Conservation (phyloP, 2,329 filamentous ascomycete species). For the Cladosporium sp. region DNA sequence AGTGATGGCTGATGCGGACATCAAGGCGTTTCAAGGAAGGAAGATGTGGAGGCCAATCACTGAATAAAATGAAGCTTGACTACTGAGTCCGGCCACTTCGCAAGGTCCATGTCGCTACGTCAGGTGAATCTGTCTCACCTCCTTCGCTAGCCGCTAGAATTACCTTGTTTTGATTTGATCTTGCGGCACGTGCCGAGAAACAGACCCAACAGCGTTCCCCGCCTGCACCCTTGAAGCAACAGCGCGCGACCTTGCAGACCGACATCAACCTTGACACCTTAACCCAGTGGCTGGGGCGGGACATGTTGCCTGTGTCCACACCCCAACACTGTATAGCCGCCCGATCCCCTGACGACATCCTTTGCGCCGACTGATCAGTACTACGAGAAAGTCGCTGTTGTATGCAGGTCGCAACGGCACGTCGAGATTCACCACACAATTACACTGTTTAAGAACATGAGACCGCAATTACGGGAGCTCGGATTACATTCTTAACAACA, state of each 20-base stretch:
- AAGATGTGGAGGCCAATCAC: conserved; percentile 58
- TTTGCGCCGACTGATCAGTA: not conserved
- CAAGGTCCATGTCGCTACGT: not conserved
- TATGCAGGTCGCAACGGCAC: not conserved
- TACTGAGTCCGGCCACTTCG: not conserved
- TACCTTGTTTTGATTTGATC: conserved; percentile 3
- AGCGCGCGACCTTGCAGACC: conserved; percentile 9
- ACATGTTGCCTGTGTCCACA: not conserved
- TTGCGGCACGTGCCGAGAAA: not conserved
- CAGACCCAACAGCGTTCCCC: not conserved
- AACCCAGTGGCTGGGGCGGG: conserved; percentile 9
- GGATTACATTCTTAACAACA: conserved; percentile 15
- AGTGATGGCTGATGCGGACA: conserved; percentile 62
- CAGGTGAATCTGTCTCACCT: not conserved
- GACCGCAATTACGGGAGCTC: conserved; percentile 16
- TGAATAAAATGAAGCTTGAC: conserved; percentile 27
- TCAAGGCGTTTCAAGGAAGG: conserved; percentile 57
- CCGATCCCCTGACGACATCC: not conserved
- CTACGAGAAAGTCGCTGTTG: not conserved
- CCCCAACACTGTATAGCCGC: not conserved
- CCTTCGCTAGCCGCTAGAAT: conserved; percentile 2
- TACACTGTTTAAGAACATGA: conserved; percentile 17
- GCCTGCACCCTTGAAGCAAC: conserved; percentile 3
- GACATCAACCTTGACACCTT: not conserved
- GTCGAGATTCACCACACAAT: not conserved